A percentile compares a stretch with the other conserved stretches of the same genome.
Conservation (phyloP, 2,329 filamentous ascomycete genomes). For the Stagonosporopsis chrysanthemi region DNA sequence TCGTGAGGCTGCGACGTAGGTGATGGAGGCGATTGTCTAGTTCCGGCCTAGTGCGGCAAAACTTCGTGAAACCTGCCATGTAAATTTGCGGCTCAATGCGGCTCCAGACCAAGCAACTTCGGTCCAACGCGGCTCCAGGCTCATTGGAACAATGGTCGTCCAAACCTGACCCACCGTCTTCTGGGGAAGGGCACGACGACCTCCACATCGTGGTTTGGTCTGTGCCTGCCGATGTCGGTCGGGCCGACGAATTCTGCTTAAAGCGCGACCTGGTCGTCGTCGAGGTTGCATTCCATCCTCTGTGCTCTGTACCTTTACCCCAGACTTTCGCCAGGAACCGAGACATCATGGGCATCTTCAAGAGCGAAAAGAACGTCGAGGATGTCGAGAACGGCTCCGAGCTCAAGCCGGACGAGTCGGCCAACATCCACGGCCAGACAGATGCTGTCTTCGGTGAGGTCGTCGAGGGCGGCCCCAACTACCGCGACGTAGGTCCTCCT, state of each 20-base stretch:
- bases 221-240: constrained; percentile 21
- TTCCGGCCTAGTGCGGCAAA: constrained; percentile 14
- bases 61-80: constrained; percentile 16
- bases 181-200: constrained; percentile 16
- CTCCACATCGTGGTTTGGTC: constrained; percentile 18
- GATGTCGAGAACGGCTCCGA: constrained; percentile 17
- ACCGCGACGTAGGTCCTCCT: constrained; percentile 17
- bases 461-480: constrained; percentile 21
- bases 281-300: not conserved
- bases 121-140: constrained; percentile 19
- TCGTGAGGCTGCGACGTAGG: constrained; percentile 4
- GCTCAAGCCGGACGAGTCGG: constrained; percentile 12
- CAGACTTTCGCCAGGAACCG: not conserved
- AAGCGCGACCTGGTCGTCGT: constrained; percentile 6
- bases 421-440: constrained; percentile 15
- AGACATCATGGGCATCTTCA: constrained; percentile 10
- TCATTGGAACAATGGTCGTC: constrained; percentile 6
- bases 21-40: constrained; percentile 3
- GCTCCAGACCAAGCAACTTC: constrained; percentile 14
- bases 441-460: constrained; percentile 24
- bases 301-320: constrained; percentile 1
- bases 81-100: constrained; percentile 17
- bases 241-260: constrained; percentile 21
- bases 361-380: constrained; percentile 6
- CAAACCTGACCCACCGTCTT: constrained; percentile 11